These are phyloP conservation scores for Cutaneotrichosporon curvatum DNA, from an alignment of 1,284 basidiomycete genomes.

Conservation along the genomic window DNA sequence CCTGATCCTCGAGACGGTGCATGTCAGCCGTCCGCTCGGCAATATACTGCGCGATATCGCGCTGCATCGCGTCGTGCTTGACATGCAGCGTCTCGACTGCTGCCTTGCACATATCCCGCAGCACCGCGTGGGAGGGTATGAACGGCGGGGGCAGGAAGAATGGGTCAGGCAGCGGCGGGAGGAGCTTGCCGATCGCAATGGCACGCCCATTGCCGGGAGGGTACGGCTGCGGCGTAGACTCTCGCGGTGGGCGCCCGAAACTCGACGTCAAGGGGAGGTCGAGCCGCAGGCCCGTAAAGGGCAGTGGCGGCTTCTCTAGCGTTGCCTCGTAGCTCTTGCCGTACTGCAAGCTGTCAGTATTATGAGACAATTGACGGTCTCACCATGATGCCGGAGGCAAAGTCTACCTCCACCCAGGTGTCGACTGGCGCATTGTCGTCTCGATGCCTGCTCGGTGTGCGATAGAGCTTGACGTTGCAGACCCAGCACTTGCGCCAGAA, in stretches of 20 bases:
- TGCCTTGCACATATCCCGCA: conserved; percentile 36
- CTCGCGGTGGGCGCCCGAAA: conserved; percentile 15
- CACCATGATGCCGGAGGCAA: conserved; percentile 27
- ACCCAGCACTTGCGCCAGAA: conserved; percentile 36
- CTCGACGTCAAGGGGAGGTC: conserved; percentile 13
- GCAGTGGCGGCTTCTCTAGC: conserved; percentile 8
- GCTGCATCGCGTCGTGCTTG: conserved; percentile 27
- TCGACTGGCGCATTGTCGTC: conserved; percentile 18
- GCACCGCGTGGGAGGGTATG: conserved; percentile 45
- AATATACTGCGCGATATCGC: conserved; percentile 35
- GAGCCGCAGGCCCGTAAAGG: conserved; percentile 23
- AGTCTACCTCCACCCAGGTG: conserved; percentile 28
- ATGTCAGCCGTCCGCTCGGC: conserved; percentile 29
- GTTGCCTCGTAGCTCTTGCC: conserved; percentile 19
- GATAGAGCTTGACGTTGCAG: conserved; percentile 27
- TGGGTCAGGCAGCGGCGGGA: conserved; percentile 38
- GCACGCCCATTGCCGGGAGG: neutral
- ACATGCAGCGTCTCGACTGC: conserved; percentile 30
- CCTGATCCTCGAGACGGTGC: conserved; percentile 32
- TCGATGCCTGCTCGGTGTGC: conserved; percentile 11
- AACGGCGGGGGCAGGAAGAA: conserved; percentile 48
- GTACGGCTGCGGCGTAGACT: conserved; percentile 19
- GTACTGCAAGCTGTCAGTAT: conserved; percentile 15
- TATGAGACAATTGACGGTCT: conserved; percentile 8
- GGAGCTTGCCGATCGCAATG: conserved; percentile 3